Evolutionary conservation across 768 basidiomycete species (phyloP), one percentile per base, ranked within the genome.

Genomic region (Phylloporus sp.): DNA sequence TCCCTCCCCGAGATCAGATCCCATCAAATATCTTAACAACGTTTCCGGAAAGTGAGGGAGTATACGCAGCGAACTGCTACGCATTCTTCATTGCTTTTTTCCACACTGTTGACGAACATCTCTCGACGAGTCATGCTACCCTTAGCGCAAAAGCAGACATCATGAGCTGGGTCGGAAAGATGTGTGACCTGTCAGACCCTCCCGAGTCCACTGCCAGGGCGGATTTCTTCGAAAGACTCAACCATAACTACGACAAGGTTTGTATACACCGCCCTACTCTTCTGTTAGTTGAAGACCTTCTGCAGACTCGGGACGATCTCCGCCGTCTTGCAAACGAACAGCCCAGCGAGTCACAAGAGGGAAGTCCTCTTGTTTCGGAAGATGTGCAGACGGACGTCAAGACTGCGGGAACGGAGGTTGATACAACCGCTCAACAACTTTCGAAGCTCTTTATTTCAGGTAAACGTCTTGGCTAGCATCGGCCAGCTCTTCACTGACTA

Each of bases 1-100:
- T 43, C 16, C 42, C 42, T 28, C 26, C 11, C 27, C 27, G 27
- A 31, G 43, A 44, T 13, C 16, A 3, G n/a, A 20, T 44, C 42
- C 42, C 27, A 29, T n/a, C 42, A 18, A 6, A 18, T 11, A 29
- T 44, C 27, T 20, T 44, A 28, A 20, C 10, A 7, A 18, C 12
- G 2, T 29, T 20, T 44, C 10, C 4, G 26, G 0, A 0, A 1
- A 3, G 4, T 15, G 22, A 36, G 7, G 12, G 5, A 0, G 20
- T 7, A 6, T 48, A 48, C 27, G 11, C 1, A 8, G 20, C 20
- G 2, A 2, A 11, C 8, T 28, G 42, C 18, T 44, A 28, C 27
- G 42, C 42, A 3, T 44, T 44, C 20, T 44, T 44, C 29, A 44
- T 22, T 8, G 43, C 20, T 22, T 20, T 31, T 2, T 44, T 44